Evolutionary conservation across 164 flowering plant species (phyloP), one percentile per base, ranked within the genome.

Genomic region (Dillenia turbinata): DNA sequence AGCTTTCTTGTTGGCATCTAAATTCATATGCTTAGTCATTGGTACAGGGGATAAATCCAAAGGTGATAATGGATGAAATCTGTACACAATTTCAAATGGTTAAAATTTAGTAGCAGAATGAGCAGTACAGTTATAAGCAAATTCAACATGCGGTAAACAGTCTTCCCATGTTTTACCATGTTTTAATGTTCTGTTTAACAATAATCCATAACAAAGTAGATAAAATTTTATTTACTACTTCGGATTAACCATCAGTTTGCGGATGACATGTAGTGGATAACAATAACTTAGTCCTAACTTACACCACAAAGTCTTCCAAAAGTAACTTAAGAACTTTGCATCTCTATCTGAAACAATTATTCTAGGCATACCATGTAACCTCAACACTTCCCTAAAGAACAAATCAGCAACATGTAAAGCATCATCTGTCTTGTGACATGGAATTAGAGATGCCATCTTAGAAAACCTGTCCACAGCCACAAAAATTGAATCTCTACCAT

Each of bases 401-500:
- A 2, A 26, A 26, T 26, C 4, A 45, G 59, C 19, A 16, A 63
- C 52, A 19, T 53, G 49, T 12, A 45, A 46, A 11, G 66, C 59
- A 54, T 63, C 59, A 45, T 26, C 6, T 3, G 58, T 63, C 17
- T 63, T 63, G 2, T 53, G 8, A 24, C 59, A 16, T 0, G 66
- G 26, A 15, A 63, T 46, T 5, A 54, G 52, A 9, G 53, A 58
- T 3, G 33, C 1, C 22, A 26, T 26, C 40, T 26, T 26, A 26
- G 40, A 26, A 26, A 26, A 26, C 40, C 40, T 26, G 19, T 54
- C 59, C 7, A 63, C 52, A 5, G 56, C 49, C 16, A 64, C 47
- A 10, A 64, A 22, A 47, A 64, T 56, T 15, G 54, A 64, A 16
- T 64, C 67, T 9, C 6, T 49, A 2, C 61, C 24, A 10, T 26